These are phyloP conservation scores for Solanum hybrid DNA, from an alignment of 305 asterid species.

Conservation along the genomic window DNA sequence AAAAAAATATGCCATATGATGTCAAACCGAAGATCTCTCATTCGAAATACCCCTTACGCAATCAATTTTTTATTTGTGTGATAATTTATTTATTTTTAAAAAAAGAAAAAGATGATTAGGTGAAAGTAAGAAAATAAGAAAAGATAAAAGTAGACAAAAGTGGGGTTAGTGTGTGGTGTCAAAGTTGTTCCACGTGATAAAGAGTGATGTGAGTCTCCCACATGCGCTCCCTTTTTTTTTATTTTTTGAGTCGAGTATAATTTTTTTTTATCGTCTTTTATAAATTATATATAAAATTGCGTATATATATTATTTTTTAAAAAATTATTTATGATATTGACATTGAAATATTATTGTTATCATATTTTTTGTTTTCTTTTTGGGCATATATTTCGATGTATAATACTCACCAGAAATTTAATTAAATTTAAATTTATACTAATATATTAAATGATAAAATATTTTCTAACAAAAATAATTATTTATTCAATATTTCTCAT, in stretches of 20 bases:
- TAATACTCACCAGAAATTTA: background rate
- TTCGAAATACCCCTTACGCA: background rate
- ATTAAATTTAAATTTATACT: background rate
- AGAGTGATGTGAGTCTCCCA: conserved; percentile 18
- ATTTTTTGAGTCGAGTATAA: background rate
- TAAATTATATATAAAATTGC: background rate
- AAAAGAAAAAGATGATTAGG: background rate
- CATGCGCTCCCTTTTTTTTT: conserved; percentile 2
- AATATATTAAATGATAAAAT: background rate
- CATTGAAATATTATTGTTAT: background rate
- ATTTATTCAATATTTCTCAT: background rate
- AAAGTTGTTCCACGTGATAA: conserved; percentile 37
- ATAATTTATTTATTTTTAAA: background rate
- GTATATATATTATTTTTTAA: background rate
- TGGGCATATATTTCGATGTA: background rate
- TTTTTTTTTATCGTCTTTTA: too few species aligned
- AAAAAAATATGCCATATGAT: background rate
- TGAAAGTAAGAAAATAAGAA: background rate
- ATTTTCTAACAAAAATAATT: background rate
- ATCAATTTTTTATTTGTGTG: background rate
- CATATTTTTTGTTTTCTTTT: background rate
- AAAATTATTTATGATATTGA: background rate
- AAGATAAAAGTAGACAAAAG: conserved; percentile 12
- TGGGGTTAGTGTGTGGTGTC: conserved; percentile 25
- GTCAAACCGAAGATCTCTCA: background rate